Evolutionary conservation across 164 flowering plant genomes (phyloP).

Genomic region (Piper betle): DNA sequence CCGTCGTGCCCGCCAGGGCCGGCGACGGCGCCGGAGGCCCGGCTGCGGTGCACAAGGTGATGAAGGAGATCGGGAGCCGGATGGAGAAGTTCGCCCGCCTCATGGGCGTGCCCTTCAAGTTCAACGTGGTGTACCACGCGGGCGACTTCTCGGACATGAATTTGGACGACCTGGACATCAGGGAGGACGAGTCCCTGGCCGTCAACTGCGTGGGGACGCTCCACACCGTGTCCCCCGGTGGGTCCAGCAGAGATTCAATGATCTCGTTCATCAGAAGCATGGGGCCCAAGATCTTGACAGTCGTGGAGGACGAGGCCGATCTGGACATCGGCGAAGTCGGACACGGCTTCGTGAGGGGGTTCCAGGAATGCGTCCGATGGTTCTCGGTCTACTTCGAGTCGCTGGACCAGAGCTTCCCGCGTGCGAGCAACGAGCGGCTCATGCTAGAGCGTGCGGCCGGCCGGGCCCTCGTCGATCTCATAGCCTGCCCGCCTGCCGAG

Average conservation of each 20-base stretch:
- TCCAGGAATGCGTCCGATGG: constrained; percentile 62
- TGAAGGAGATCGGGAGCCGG: constrained; percentile 68
- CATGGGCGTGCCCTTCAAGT: constrained; percentile 94
- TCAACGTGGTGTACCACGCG: constrained; percentile 41
- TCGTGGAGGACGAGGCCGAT: constrained; percentile 90
- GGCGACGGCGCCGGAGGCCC: constrained; percentile 9
- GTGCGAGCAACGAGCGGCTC: constrained; percentile 72
- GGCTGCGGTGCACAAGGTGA: constrained; percentile 39
- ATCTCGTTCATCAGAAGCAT: constrained; percentile 37
- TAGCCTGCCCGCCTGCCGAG: constrained; percentile 46
- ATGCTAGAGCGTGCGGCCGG: constrained; percentile 81
- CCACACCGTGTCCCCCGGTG: constrained; percentile 26
- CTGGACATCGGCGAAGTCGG: constrained; percentile 51
- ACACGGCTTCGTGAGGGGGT: constrained; percentile 44
- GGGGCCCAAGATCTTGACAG: constrained; percentile 59
- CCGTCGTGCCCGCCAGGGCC: constrained; percentile 26
- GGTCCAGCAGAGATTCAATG: constrained; percentile 32
- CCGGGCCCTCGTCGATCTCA: constrained; percentile 55
- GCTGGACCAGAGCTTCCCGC: constrained; percentile 61
- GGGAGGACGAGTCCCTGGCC: constrained; percentile 68
- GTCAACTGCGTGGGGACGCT: constrained; percentile 64
- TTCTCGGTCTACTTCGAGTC: constrained; percentile 78
- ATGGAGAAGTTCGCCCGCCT: constrained; percentile 94
- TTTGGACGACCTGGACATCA: constrained; percentile 34
- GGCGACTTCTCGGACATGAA: constrained; percentile 59